A percentile compares a stretch with the other conserved stretches of the same genome.
Evolutionary conservation across 2,329 filamentous ascomycete genomes (phyloP).

Genomic region (Colletotrichum camelliae): DNA sequence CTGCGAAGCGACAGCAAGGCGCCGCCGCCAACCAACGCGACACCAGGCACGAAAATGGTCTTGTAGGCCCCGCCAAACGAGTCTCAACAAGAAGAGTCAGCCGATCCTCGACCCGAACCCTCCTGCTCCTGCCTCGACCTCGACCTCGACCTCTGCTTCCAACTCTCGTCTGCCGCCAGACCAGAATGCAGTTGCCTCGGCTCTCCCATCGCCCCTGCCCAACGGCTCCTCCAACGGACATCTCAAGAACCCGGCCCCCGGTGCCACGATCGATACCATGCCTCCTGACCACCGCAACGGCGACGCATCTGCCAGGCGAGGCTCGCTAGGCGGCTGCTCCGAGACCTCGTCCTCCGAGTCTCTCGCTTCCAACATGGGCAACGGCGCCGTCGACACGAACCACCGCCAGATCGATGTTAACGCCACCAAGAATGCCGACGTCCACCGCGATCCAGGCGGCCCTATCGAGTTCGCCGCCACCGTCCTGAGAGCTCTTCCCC

Average conservation of each 20-base stretch:
- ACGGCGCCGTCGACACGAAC: slow-evolving; percentile 47
- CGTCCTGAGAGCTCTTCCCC: slow-evolving; percentile 86
- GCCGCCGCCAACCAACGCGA: slow-evolving; percentile 69
- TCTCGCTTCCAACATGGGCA: slow-evolving; percentile 38
- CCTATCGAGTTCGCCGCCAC: slow-evolving; percentile 81
- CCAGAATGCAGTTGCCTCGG: slow-evolving; percentile 32
- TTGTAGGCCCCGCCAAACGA: slow-evolving; percentile 65
- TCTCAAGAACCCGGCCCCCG: slow-evolving; percentile 18
- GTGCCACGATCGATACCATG: slow-evolving; percentile 37
- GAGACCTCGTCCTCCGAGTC: slow-evolving; percentile 63
- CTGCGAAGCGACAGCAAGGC: slow-evolving; percentile 67
- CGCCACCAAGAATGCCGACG: slow-evolving; percentile 68
- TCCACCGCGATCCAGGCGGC: slow-evolving; percentile 75
- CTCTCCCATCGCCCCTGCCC: slow-evolving; percentile 27
- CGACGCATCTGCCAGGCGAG: slow-evolving; percentile 48
- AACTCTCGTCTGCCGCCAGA: slow-evolving; percentile 22
- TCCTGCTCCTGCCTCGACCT: not conserved
- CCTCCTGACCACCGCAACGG: slow-evolving; percentile 44
- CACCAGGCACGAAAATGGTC: slow-evolving; percentile 84
- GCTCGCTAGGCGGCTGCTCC: slow-evolving; percentile 58
- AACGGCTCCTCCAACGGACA: slow-evolving; percentile 32
- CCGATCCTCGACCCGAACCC: slow-evolving; percentile 42
- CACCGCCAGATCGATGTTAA: slow-evolving; percentile 75
- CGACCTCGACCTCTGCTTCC: slow-evolving; percentile 28
- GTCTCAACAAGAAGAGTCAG: slow-evolving; percentile 49